Evolutionary conservation across 768 basidiomycete genomes (phyloP).

Genomic region (Rhizopogon roseolus): DNA sequence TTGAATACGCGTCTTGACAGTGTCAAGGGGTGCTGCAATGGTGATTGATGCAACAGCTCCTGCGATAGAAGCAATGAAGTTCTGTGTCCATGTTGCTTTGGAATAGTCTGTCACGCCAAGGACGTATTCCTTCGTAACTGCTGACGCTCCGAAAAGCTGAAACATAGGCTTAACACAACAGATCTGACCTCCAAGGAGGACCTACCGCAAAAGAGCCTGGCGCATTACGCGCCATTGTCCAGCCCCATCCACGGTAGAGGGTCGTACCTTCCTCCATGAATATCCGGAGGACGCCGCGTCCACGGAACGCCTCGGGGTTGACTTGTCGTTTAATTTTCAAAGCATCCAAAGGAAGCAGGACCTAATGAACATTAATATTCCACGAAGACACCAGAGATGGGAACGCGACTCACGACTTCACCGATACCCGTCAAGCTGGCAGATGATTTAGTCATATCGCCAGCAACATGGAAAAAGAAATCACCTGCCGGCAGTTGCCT

Average conservation of each 20-base stretch:
- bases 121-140: conserved; percentile 88
- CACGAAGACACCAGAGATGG: background rate
- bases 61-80: conserved; percentile 92
- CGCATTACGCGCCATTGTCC: conserved; percentile 98
- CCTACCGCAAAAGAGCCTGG: conserved; percentile 92
- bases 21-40: conserved; percentile 92
- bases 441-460: background rate
- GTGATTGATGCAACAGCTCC: conserved; percentile 96
- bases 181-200: conserved; percentile 5
- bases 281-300: conserved; percentile 85
- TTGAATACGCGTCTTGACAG: conserved; percentile 96
- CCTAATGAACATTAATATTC: conserved; percentile 32
- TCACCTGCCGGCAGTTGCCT: conserved; percentile 91
- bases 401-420: conserved; percentile 69
- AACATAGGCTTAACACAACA: background rate
- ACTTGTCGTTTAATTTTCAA: conserved; percentile 99
- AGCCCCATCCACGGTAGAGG: conserved; percentile 97
- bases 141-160: conserved; percentile 96
- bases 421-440: conserved; percentile 74
- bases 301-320: conserved; percentile 97
- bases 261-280: conserved; percentile 88
- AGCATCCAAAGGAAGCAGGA: conserved; percentile 93
- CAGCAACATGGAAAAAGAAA: background rate
- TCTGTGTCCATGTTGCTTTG: conserved; percentile 94
- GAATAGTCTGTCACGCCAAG: conserved; percentile 89